Evolutionary conservation across 1,284 basidiomycete species (phyloP), one percentile per base, ranked within the genome.

Genomic region (Microstroma glucosiphilum): DNA sequence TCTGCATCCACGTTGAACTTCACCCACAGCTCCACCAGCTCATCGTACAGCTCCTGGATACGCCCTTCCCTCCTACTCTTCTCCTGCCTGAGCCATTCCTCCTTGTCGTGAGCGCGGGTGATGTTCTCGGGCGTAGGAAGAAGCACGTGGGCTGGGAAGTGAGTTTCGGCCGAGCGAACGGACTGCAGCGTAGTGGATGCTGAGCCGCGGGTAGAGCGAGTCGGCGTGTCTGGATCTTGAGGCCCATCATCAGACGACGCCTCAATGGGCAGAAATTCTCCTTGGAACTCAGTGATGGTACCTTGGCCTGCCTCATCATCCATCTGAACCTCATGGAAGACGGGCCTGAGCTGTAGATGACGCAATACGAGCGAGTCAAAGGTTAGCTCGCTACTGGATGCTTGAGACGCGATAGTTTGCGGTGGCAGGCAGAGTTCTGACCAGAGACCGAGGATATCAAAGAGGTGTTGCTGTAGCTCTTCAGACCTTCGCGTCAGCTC

Each of bases 1-100:
- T 69, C 69, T 54, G 76, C 72, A 6, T 69, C 69, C n/a, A 76
- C 76, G 42, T 75, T 76, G 43, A 76, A 77, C 11, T 70, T 67
- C 61, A 66, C 67, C 77, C 77, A 79, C n/a, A 79, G 67, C 63
- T 69, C 69, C 58, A 67, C 69, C 23, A 79, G 67, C 62, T 79
- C 75, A 59, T 79, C 77, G 63, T 77, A 79, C 6, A 76, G 60
- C 11, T 68, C 59, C 63, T 79, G 77, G 49, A 79, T 77, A 51
- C 65, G 61, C 56, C 66, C 63, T 61, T 76, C 75, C 23, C 77
- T 67, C 41, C 68, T 57, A 41, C 61, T 57, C 66, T 74, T 78
- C 53, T 76, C 75, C 13, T 60, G 60, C 53, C 76, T 73, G 25
- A 79, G 67, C 61, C 62, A 65, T 17, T 63, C 59, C 7, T 64